Conservation (phyloP, 2,329 filamentous ascomycete genomes). For the Bipolaris zeicola region DNA sequence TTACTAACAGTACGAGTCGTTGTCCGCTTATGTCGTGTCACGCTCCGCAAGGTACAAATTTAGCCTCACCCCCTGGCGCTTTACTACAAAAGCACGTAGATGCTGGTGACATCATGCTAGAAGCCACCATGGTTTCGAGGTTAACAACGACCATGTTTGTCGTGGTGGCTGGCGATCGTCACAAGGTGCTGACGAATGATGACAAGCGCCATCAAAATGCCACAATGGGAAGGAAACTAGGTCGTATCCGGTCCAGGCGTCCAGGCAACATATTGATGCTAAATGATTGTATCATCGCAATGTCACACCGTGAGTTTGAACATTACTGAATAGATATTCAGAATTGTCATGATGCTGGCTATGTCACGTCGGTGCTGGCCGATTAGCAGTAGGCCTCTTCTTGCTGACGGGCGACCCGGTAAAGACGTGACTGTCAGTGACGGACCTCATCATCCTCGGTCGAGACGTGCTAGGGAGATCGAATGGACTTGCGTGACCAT, state of each 20-base stretch:
- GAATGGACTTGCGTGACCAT: conserved; percentile 39
- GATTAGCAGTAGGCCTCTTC: conserved; percentile 11
- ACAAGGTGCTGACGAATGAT: conserved; percentile 7
- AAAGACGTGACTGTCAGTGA: conserved; percentile 21
- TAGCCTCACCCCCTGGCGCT: not conserved
- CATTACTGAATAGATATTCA: not conserved
- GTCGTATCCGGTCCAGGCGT: not conserved
- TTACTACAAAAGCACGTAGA: not conserved
- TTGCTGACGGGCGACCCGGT: conserved; percentile 36
- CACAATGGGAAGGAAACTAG: not conserved
- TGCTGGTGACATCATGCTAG: not conserved
- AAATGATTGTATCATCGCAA: not conserved
- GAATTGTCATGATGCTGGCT: not conserved
- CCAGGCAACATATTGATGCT: not conserved
- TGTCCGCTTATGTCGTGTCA: not conserved
- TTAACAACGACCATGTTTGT: conserved; percentile 4
- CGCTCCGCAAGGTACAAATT: not conserved
- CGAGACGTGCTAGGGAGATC: conserved; percentile 39
- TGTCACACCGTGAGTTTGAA: not conserved
- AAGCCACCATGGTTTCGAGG: not conserved
- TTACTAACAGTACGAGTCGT: not conserved
- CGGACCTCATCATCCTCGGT: conserved; percentile 21
- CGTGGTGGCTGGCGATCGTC: conserved; percentile 7
- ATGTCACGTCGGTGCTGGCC: conserved; percentile 6
- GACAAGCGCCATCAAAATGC: not conserved